These are phyloP conservation scores for Omphalotus olearius DNA, from an alignment of 1,284 basidiomycete genomes.

Conservation along the genomic window DNA sequence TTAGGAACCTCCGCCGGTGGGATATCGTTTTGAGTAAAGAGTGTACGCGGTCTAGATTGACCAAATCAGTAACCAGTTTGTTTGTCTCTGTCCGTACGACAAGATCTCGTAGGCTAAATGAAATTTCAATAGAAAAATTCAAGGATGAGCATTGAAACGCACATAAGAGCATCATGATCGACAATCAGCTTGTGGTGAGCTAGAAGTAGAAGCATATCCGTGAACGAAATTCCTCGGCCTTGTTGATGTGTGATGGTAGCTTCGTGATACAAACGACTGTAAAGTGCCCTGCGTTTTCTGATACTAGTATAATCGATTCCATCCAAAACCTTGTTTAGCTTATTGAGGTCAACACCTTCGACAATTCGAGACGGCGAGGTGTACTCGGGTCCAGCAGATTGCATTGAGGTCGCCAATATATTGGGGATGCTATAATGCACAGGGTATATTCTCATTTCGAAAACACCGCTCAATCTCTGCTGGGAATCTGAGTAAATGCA, in stretches of 20 bases:
- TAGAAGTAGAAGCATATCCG: conserved; percentile 83
- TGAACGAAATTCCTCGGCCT: conserved; percentile 86
- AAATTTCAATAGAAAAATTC: conserved; percentile 3
- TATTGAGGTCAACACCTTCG: conserved; percentile 60
- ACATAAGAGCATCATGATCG: conserved; percentile 86
- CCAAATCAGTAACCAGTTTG: conserved; percentile 75
- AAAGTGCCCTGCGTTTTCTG: conserved; percentile 63
- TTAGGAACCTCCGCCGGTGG: conserved; percentile 66
- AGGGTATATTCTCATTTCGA: conserved; percentile 85
- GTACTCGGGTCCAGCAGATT: neutral
- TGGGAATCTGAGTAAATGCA: conserved; percentile 7
- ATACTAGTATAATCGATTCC: conserved; percentile 64
- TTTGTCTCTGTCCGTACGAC: conserved; percentile 74
- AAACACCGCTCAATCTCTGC: conserved; percentile 75
- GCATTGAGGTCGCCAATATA: conserved; percentile 40
- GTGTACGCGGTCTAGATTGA: conserved; percentile 80
- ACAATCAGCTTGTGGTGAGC: conserved; percentile 93
- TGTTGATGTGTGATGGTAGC: conserved; percentile 71
- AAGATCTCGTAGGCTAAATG: conserved; percentile 73
- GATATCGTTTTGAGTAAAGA: conserved; percentile 77
- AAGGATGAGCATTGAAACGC: conserved; percentile 25
- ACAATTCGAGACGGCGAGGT: conserved; percentile 29
- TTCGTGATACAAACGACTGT: conserved; percentile 81
- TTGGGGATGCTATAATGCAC: conserved; percentile 57
- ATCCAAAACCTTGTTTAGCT: conserved; percentile 55